Conservation (phyloP, 768 basidiomycete genomes). For the Nidularia pulvinata region DNA sequence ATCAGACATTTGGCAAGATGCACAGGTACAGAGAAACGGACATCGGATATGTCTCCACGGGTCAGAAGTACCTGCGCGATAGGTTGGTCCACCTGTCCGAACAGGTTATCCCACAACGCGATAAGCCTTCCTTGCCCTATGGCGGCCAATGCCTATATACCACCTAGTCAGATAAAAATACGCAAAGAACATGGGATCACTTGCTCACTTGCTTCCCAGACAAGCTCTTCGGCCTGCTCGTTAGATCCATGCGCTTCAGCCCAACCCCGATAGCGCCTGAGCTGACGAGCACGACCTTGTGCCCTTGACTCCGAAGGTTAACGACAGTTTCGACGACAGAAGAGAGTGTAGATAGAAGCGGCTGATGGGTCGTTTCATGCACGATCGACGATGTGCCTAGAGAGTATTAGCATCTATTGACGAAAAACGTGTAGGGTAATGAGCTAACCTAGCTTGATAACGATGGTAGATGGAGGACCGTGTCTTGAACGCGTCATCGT, state of each 20-base stretch:
- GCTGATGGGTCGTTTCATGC: slow-evolving; percentile 91
- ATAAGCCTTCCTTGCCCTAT: slow-evolving; percentile 97
- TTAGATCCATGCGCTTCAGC: slow-evolving; percentile 85
- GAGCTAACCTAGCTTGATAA: slow-evolving; percentile 77
- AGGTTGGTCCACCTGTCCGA: slow-evolving; percentile 90
- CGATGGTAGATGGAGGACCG: slow-evolving; percentile 59
- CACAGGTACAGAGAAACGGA: slow-evolving; percentile 29
- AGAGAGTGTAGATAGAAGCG: slow-evolving; percentile 88
- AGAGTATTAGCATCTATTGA: slow-evolving; percentile 4
- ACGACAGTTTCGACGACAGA: slow-evolving; percentile 92
- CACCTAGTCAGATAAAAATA: not conserved
- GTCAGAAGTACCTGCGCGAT: slow-evolving; percentile 96
- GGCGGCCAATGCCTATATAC: slow-evolving; percentile 83
- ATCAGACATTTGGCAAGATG: slow-evolving; percentile 3
- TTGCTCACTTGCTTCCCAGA: slow-evolving; percentile 82
- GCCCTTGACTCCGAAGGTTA: slow-evolving; percentile 73
- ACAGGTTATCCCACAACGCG: slow-evolving; percentile 96
- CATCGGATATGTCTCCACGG: slow-evolving; percentile 96
- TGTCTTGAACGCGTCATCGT: slow-evolving; percentile 16
- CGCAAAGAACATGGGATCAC: not conserved
- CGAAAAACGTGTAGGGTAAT: not conserved
- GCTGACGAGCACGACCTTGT: slow-evolving; percentile 94
- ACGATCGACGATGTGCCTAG: slow-evolving; percentile 96
- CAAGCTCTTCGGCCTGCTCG: slow-evolving; percentile 78
- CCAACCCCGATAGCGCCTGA: slow-evolving; percentile 99